Evolutionary conservation across 2,329 filamentous ascomycete species (phyloP).

Genomic region (Cladosporium austrohemisphaericum): DNA sequence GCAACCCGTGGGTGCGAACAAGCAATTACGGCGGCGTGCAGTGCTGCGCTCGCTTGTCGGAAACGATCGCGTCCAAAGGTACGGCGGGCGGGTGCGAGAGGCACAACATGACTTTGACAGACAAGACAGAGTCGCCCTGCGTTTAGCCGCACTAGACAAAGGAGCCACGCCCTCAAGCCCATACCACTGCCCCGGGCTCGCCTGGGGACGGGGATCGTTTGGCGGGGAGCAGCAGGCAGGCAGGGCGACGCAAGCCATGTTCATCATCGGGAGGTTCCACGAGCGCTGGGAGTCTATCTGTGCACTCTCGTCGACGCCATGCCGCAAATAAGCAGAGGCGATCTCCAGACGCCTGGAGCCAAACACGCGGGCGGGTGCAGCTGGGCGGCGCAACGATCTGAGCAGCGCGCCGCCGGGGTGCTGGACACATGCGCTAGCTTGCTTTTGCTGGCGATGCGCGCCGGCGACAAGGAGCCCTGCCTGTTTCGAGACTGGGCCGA

Average conservation of each 20-base stretch:
- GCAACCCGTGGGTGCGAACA: constrained; percentile 1
- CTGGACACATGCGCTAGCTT: constrained; percentile 1
- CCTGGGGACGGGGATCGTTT: neutral
- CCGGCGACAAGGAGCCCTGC: constrained; percentile 2
- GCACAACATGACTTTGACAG: constrained; percentile 3
- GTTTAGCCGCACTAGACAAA: constrained; percentile 10
- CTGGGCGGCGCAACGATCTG: constrained; percentile 1
- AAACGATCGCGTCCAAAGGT: neutral
- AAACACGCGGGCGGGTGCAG: constrained; percentile 8
- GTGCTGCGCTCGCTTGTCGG: constrained; percentile 1
- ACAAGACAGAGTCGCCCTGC: constrained; percentile 9
- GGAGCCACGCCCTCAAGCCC: constrained; percentile 11
- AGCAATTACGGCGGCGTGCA: constrained; percentile 9
- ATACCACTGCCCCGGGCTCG: constrained; percentile 1
- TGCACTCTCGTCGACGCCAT: constrained; percentile 2
- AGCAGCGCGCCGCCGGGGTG: neutral
- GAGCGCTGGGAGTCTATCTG: neutral
- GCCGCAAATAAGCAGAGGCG: constrained; percentile 6
- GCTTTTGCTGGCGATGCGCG: constrained; percentile 6
- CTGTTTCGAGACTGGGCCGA: constrained; percentile 11
- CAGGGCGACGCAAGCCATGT: constrained; percentile 10
- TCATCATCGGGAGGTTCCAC: constrained; percentile 5
- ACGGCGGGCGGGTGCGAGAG: neutral
- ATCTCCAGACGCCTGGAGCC: constrained; percentile 11
- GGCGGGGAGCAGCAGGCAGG: constrained; percentile 8